phyloP scores from a whole-genome alignment of 345 rosid genomes.

The Acer yangbiense region DNA sequence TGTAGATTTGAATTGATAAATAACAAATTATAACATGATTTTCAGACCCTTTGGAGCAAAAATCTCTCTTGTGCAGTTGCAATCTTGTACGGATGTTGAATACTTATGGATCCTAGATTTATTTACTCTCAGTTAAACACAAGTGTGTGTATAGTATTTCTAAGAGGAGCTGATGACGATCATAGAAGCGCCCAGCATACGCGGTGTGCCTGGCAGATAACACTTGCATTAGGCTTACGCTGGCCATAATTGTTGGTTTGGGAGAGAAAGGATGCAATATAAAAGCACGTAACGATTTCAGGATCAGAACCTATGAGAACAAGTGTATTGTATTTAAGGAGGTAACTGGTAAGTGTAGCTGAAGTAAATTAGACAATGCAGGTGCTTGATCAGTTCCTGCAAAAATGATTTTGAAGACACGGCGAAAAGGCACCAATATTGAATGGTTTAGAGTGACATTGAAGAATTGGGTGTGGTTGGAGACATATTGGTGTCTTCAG shows the following conservation, averaged over 20 bases:
- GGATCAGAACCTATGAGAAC: constrained; percentile 4
- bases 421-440: constrained; percentile 23
- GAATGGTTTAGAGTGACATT: constrained; percentile 38
- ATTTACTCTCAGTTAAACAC: not conserved
- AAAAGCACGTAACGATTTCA: constrained; percentile 30
- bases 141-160: no score
- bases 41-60: no score
- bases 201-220: no score
- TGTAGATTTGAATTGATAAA: no score
- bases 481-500: constrained; percentile 29
- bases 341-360: constrained; percentile 11
- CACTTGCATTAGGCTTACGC: no score
- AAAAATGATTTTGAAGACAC: constrained; percentile 41
- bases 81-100: constrained; percentile 30
- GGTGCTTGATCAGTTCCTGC: constrained; percentile 23
- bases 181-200: no score
- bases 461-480: constrained; percentile 47
- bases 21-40: no score
- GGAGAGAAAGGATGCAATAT: constrained; percentile 30
- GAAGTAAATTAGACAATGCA: constrained; percentile 26
- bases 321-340: constrained; percentile 24
- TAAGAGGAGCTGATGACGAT: no score
- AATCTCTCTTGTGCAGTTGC: constrained; percentile 34
- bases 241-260: constrained; percentile 16
- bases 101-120: not conserved